Percentiles rank a stretch among this genome's conserved stretches.
These are phyloP conservation scores for Ophiostoma sp. DNA, from an alignment of 2,329 filamentous ascomycete species.

Conservation along the genomic window DNA sequence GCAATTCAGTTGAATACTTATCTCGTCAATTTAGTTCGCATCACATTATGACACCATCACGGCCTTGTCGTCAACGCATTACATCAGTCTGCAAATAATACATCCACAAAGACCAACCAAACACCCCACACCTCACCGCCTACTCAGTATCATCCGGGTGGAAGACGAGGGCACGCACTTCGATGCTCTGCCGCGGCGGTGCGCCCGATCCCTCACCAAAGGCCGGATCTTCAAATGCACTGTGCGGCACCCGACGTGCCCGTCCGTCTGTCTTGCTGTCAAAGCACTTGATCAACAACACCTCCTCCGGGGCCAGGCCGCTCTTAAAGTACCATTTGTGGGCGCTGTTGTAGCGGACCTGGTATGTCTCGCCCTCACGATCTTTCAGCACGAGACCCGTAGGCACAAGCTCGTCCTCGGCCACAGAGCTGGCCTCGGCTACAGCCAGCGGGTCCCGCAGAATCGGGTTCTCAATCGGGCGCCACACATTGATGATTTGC, in stretches of 20 bases:
- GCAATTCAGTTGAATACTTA: too few species aligned
- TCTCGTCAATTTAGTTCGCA: too few species aligned
- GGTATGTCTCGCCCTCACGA: slow-evolving; percentile 52
- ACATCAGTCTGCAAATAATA: too few species aligned
- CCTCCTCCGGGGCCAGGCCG: slow-evolving; percentile 27
- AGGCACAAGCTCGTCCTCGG: slow-evolving; percentile 52
- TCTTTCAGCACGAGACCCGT: slow-evolving; percentile 53
- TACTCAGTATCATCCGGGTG: slow-evolving; percentile 19
- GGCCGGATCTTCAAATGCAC: slow-evolving; percentile 52
- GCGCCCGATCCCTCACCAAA: slow-evolving; percentile 33
- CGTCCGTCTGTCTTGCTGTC: slow-evolving; percentile 39
- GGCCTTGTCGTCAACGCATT: too few species aligned
- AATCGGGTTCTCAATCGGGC: slow-evolving; percentile 50
- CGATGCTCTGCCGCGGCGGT: slow-evolving; percentile 54
- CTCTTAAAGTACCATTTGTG: slow-evolving; percentile 34
- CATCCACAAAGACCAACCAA: too few species aligned
- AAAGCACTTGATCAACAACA: slow-evolving; percentile 30
- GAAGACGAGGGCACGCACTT: slow-evolving; percentile 55
- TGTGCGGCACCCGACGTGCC: slow-evolving; percentile 55
- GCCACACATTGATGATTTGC: slow-evolving; percentile 58
- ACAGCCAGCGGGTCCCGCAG: slow-evolving; percentile 56
- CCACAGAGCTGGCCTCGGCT: slow-evolving; percentile 51
- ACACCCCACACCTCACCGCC: neutral
- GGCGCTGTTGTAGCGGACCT: slow-evolving; percentile 28
- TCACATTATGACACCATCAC: too few species aligned